A percentile compares a stretch with the other conserved stretches of the same genome.
phyloP scores from a whole-genome alignment of 2,329 filamentous ascomycete genomes.

The Paraphoma chrysanthemicola region DNA sequence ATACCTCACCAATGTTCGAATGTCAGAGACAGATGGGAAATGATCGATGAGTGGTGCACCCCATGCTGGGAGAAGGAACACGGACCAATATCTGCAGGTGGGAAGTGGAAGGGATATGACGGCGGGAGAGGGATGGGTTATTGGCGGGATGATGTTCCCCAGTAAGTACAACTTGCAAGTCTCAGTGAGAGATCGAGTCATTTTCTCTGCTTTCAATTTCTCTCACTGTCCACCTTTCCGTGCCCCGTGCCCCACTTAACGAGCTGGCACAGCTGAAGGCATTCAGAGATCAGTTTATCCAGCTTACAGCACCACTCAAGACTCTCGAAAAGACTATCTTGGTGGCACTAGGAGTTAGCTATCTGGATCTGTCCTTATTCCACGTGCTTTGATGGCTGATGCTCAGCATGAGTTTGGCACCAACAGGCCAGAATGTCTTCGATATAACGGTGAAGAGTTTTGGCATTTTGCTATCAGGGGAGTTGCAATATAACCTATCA shows the following conservation, averaged over 20 bases:
- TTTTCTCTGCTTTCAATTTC: no score
- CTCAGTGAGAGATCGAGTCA: no score
- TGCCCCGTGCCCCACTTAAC: neutral
- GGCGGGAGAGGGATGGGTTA: slow-evolving; percentile 4
- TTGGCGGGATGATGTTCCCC: slow-evolving; percentile 16
- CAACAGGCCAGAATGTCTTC: no score
- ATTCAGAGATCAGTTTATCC: neutral
- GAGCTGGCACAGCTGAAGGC: neutral
- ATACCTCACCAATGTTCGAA: slow-evolving; percentile 12
- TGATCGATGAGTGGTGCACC: slow-evolving; percentile 16
- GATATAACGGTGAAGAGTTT: no score
- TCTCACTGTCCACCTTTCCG: no score
- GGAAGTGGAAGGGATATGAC: slow-evolving; percentile 8
- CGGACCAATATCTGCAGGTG: slow-evolving; percentile 1
- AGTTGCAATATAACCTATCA: no score
- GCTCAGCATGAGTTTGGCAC: no score
- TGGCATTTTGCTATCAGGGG: no score
- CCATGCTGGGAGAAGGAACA: slow-evolving; percentile 15
- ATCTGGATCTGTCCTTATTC: no score
- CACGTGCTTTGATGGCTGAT: no score
- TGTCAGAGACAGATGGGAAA: neutral
- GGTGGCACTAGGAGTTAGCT: no score
- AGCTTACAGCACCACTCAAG: neutral
- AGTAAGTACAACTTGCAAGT: neutral
- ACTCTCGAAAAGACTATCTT: no score